Evolutionary conservation across 768 basidiomycete species (phyloP), one percentile per base, ranked within the genome.

Genomic region (Collybia nuda): DNA sequence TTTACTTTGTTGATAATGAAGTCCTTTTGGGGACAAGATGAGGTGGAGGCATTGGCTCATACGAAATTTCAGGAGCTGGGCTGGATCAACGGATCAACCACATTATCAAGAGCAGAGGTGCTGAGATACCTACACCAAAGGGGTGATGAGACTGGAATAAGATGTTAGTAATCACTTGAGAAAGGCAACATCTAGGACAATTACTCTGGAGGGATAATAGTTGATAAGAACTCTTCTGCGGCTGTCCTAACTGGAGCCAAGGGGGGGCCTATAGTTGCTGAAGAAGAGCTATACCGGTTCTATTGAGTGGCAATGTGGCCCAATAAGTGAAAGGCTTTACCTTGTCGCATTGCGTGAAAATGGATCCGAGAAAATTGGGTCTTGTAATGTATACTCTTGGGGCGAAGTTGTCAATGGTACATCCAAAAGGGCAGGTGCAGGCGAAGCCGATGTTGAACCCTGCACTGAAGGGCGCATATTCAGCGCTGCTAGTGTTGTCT

Each of bases 101-200:
- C n/a, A 40, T 32, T 17, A 26, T 19, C 15, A 29, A 26, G 4
- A 6, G 9, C 38, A 5, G 29, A 18, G 6, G 19, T 37, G 11
- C 2, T 22, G 17, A 19, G 19, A 17, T 2, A 54, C 58, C 47
- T 57, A 75, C 74, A 42, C 44, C 15, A 72, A 47, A 11, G 74
- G 72, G 24, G 57, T 68, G 49, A 72, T 63, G 56, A 71, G 54
- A 23, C 73, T 75, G 44, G 15, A 18, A 22, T 9, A 11, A 18
- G 47, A 23, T 26, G 24, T 26, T 26, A 32, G 47, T n/a, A 44
- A 37, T 12, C 7, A 12, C 21, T 19, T 38, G 19, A 22, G 9
- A 17, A 42, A 38, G n/a, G n/a, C 1, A 11, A 11, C 6, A 19
- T 4, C 12, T 11, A 29, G 5, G 5, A 48, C n/a, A 24, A 32